A percentile compares a stretch with the other conserved stretches of the same genome.
These are phyloP conservation scores for Alternaria hordeiaustralica DNA, from an alignment of 2,329 filamentous ascomycete genomes.

Conservation along the genomic window DNA sequence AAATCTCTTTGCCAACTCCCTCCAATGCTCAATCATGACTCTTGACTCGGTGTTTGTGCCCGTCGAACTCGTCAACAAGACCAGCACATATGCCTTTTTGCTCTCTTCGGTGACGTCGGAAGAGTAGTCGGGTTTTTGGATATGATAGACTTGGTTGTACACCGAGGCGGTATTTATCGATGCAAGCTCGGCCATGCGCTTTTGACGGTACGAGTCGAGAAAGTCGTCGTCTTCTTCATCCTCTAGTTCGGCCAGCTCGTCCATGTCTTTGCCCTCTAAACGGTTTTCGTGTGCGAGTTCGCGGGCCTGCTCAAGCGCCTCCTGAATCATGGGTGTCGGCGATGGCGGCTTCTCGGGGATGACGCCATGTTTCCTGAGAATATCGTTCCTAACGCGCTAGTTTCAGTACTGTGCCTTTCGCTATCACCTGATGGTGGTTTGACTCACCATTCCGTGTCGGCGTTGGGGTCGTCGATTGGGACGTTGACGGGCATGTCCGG, in stretches of 20 bases:
- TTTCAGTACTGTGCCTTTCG: background rate
- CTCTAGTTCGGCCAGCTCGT: conserved; percentile 91
- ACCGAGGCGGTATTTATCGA: conserved; percentile 76
- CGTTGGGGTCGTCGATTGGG: conserved; percentile 92
- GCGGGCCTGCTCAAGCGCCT: conserved; percentile 85
- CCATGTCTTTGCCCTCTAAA: conserved; percentile 90
- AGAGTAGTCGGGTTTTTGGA: conserved; percentile 93
- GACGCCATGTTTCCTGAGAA: conserved; percentile 92
- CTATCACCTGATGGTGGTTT: background rate
- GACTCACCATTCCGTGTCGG: conserved; percentile 91
- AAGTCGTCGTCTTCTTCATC: conserved; percentile 96
- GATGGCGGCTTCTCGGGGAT: conserved; percentile 98
- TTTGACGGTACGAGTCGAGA: conserved; percentile 82
- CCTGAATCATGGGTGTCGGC: conserved; percentile 93
- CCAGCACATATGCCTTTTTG: conserved; percentile 69
- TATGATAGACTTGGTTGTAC: conserved; percentile 88
- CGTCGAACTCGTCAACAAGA: conserved; percentile 79
- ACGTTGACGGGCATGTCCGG: conserved; percentile 71
- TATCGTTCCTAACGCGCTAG: conserved; percentile 79
- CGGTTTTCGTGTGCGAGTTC: conserved; percentile 88
- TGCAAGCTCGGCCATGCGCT: conserved; percentile 83
- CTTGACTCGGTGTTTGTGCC: conserved; percentile 86
- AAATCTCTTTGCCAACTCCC: conserved; percentile 80
- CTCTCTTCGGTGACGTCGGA: conserved; percentile 92
- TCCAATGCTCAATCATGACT: conserved; percentile 84